A percentile compares a stretch with the other conserved stretches of the same genome.
Conservation (phyloP, 306 rosid species). For the Cucumis melo region DNA sequence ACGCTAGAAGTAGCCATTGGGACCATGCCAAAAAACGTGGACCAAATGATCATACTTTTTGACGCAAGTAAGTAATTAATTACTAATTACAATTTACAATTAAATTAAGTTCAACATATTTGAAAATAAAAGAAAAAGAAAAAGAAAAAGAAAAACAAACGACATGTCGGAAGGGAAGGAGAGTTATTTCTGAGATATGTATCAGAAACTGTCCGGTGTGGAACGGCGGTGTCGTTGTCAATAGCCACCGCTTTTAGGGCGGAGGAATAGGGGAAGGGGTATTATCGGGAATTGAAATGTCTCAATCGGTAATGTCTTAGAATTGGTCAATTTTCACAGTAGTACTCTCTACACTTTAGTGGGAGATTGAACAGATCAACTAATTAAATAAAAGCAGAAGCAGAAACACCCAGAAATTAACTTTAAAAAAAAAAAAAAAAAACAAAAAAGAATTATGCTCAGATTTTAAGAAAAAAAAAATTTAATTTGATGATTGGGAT, state of each 20-base stretch:
- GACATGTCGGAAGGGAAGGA: conserved; percentile 29
- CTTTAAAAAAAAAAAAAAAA: conserved; percentile 6
- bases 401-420: conserved; percentile 32
- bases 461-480: not conserved
- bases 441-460: too few relatives aligned
- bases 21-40: conserved; percentile 72
- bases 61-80: conserved; percentile 78
- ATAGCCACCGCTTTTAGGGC: conserved; percentile 2
- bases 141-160: not conserved
- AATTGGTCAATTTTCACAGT: conserved; percentile 29
- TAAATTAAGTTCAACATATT: not conserved
- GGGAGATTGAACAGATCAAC: not conserved
- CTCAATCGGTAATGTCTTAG: conserved; percentile 11
- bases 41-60: conserved; percentile 70
- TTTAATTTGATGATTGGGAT: not conserved
- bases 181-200: conserved; percentile 2
- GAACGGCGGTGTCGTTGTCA: conserved; percentile 41
- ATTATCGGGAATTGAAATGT: conserved; percentile 58
- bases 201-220: conserved; percentile 67
- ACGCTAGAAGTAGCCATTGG: conserved; percentile 85
- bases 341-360: conserved; percentile 5
- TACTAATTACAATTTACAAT: too few relatives aligned
- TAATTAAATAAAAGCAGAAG: not conserved
- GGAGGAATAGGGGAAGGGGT: conserved; percentile 17
- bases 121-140: not conserved